Base-by-base conservation (phyloP, 2,329 filamentous ascomycete genomes). In the Phialocephala subalpina region DNA sequence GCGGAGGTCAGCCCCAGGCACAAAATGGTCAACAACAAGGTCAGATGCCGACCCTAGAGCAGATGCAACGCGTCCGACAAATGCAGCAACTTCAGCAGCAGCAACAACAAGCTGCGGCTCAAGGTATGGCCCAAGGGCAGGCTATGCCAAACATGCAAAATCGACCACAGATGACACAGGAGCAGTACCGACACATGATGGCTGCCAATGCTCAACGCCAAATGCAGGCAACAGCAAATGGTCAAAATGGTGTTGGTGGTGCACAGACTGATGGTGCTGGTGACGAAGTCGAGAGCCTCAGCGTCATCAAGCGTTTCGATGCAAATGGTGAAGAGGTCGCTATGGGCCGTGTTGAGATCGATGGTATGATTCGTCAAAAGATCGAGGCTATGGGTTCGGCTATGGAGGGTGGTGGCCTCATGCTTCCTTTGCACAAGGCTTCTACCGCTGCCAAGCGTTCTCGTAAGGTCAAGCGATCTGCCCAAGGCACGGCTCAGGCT, bases 221-320 rank as follows among this genome's bases (percentile, higher is more conserved):
- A 27, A 35, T 36, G 55, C 77, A 76, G 59, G 72, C 61, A 16
- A 40, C 55, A 33, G 76, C 70, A 68, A 58, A 69, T 29, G 58
- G 60, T 56, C 70, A 73, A 45, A 85, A 82, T 76, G 80, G 79
- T 16, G 72, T 84, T 60, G 77, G 79, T 58, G 82, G 82, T 57
- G 80, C 88, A 27, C 92, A 97, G 77, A 90, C 90, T 16, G 95
- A 98, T 75, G 95, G 94, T 59, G 81, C 91, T 36, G 84, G 84
- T 64, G 84, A 85, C 3, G 78, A 87, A 49, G 86, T 86, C 5
- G 82, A 87, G 45, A 68, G 82, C 78, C 77, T 80, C 36, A 87
- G 85, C 9, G 81, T 92, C 47, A 79, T 93, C 52, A 82, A 90
- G 73, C 83, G 84, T 68, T 82, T 85, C 52, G 82, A 83, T 64